Evolutionary conservation across 164 flowering plant species (phyloP), one percentile per base, ranked within the genome.

Genomic region (Nymphaea thermarum): DNA sequence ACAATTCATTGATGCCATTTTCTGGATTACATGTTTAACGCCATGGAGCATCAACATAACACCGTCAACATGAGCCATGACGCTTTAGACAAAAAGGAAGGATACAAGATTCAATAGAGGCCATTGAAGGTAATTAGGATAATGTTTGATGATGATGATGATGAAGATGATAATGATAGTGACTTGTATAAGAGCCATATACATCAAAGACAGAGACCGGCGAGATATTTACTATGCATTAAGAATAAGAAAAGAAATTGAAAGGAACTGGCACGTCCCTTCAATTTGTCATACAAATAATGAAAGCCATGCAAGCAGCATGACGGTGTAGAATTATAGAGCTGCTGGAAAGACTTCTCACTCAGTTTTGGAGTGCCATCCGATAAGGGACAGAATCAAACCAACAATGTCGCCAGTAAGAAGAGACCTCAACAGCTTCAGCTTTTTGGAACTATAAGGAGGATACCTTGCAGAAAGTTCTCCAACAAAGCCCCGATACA

Each of bases 391-490:
- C 12, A 67, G 73, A 63, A 82, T 43, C 43, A 79, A 53, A 43
- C 73, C 72, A 3, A 79, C 2, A 10, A 79, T 43, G 71, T 73
- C 71, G 60, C 81, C 80, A 55, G 67, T 73, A 43, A 74, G 64
- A 11, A 84, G 64, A n/a, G 64, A 61, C 74, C 72, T 85, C 57
- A 93, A 66, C 43, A 93, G 44, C 18, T 71, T 80, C 42, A 81
- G 79, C 77, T 91, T 93, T 43, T 71, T 65, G 8, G 71, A 63
- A 4, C 92, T 82, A 74, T 84, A 93, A 44, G 98, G 98, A 2
- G 97, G 96, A 68, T 89, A 91, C 69, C 97, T 83, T 6, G 80
- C 76, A 6, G 87, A n/a, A 55, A 82, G 81, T 71, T 91, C 98
- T 45, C 86, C 94, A 1, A 18, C 67, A 66, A 89, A 88, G 67